Evolutionary conservation across 768 basidiomycete genomes (phyloP).

Genomic region (Russula emetica): DNA sequence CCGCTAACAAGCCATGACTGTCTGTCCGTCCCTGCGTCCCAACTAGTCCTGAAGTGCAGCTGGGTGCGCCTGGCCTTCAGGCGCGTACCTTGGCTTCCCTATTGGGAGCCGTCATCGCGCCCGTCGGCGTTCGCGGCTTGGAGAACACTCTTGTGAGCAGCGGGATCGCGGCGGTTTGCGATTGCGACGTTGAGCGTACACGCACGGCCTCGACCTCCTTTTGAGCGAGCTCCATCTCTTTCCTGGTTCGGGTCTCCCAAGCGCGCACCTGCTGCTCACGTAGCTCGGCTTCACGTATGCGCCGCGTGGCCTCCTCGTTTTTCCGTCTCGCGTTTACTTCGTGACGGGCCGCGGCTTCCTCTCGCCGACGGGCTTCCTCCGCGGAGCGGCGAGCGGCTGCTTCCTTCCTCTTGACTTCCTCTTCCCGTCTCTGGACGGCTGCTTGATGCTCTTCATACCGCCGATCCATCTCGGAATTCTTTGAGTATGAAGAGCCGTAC

Average conservation of each 20-base stretch:
- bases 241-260: constrained; percentile 6
- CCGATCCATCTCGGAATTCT: not conserved
- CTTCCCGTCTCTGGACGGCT: constrained; percentile 10
- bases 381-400: constrained; percentile 5
- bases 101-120: not conserved
- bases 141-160: constrained; percentile 4
- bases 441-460: constrained; percentile 14
- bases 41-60: not conserved
- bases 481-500: not conserved
- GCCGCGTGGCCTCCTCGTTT: constrained; percentile 20
- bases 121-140: not conserved
- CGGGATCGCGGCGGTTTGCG: constrained; percentile 1
- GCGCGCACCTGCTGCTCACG: constrained; percentile 17
- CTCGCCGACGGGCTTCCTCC: constrained; percentile 21
- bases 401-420: constrained; percentile 21
- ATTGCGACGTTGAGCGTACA: not conserved
- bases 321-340: constrained; percentile 21
- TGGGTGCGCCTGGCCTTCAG: constrained; percentile 1
- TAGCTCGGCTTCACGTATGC: constrained; percentile 11
- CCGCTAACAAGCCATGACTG: constrained; percentile 9
- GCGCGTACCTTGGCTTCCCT: constrained; percentile 19
- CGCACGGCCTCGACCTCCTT: constrained; percentile 6
- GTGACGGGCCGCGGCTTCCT: constrained; percentile 20
- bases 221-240: constrained; percentile 14
- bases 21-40: constrained; percentile 7